Base-by-base conservation (phyloP, 257 asterid species). In the Forsythia viridissima region DNA sequence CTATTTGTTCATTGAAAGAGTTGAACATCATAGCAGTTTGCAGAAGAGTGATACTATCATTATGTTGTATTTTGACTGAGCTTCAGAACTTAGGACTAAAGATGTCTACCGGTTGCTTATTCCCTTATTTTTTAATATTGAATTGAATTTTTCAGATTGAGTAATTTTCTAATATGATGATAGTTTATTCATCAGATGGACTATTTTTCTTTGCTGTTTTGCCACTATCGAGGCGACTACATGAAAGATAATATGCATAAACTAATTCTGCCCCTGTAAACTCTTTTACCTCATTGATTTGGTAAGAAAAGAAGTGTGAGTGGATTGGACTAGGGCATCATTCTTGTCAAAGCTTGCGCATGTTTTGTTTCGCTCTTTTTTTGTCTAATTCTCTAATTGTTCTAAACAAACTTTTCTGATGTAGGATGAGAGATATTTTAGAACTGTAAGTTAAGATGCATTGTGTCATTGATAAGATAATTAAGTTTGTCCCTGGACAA, bases 71-170 rank as follows among this genome's bases (percentile, higher is more conserved):
- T 80, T 38, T 73, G 57, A 72, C 70, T 52, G 70, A 63, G 16
- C 46, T 40, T 40, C 41, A 13, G 66, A 1, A 40, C 68, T 67
- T 48, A 48, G 57, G 77, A 59, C 52, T n/a, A 12, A 41, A 51
- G 75, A 41, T 55, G 72, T 44, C 73, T 24, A 44, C 71, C 72
- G 21, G 77, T 57, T 77, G 77, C 37, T 39, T 46, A 38, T 65
- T 21, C 66, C 74, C 24, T 63, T 12, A 57, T 70, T 68, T 75
- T 72, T 69, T 72, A 37, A 44, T 11, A 34, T 78, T 21, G 44
- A 76, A 41, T 78, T 75, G 36, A 57, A 55, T 38, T 63, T 63
- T 24, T 65, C 71, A 65, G 79, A 71, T 80, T 57, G 61, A 76
- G 36, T 37, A 70, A 63, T 74, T 43, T 68, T 55, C 55, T 52